Evolutionary conservation across 2,329 filamentous ascomycete genomes (phyloP).

Genomic region (Calonectria fujianensis): DNA sequence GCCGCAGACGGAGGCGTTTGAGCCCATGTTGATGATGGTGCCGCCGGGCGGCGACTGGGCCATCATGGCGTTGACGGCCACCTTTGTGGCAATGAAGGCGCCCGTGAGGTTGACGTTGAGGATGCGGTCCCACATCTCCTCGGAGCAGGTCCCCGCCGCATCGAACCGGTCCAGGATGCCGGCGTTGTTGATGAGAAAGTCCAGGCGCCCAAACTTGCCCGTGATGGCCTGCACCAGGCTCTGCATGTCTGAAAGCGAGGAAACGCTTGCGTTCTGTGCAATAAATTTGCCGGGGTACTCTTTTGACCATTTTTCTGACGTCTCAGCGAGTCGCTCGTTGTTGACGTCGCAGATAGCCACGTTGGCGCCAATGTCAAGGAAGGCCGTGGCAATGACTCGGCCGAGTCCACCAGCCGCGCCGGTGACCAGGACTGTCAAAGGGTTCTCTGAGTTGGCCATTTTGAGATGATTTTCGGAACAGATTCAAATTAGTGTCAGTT

Average conservation of each 20-base stretch:
- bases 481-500: neutral
- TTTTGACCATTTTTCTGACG: neutral
- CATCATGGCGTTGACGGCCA: constrained; percentile 63
- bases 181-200: constrained; percentile 16
- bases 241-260: constrained; percentile 17
- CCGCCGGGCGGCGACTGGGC: constrained; percentile 58
- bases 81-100: constrained; percentile 59
- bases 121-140: constrained; percentile 23
- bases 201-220: constrained; percentile 3
- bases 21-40: constrained; percentile 71
- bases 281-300: neutral
- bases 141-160: neutral
- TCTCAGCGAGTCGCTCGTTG: neutral
- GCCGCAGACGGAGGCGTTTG: constrained; percentile 65
- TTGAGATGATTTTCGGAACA: neutral
- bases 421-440: constrained; percentile 5
- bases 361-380: constrained; percentile 14
- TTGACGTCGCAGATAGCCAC: constrained; percentile 4
- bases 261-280: neutral
- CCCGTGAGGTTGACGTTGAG: constrained; percentile 19
- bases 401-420: constrained; percentile 4
- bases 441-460: constrained; percentile 15
- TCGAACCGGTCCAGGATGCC: neutral
- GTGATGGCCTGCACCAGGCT: constrained; percentile 12
- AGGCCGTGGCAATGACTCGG: constrained; percentile 8